Evolutionary conservation across 768 basidiomycete genomes (phyloP).

Genomic region (Mycena alexandri): DNA sequence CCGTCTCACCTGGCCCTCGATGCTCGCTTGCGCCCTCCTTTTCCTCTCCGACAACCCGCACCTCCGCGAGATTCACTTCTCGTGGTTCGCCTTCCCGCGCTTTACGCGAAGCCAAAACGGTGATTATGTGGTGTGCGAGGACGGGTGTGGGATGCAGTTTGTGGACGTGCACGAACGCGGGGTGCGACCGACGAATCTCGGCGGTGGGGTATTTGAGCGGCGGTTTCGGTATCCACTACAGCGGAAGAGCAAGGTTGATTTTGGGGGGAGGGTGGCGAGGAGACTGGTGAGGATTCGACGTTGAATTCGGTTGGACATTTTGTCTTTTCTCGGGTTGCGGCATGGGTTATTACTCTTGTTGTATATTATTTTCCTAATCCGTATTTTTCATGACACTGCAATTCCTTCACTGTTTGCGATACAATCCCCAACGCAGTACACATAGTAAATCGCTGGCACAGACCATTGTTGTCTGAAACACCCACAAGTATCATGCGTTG

Average conservation of each 20-base stretch:
- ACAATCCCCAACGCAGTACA: too few relatives aligned
- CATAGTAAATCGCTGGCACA: too few relatives aligned
- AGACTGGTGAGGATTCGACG: slow-evolving; percentile 13
- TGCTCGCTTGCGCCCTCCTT: slow-evolving; percentile 16
- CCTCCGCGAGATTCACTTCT: background rate
- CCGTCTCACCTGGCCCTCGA: slow-evolving; percentile 2
- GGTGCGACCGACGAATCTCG: slow-evolving; percentile 1
- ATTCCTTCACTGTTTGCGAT: too few relatives aligned
- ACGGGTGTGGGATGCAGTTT: background rate
- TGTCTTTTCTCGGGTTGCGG: too few relatives aligned
- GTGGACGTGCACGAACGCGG: slow-evolving; percentile 27
- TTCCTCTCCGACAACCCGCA: slow-evolving; percentile 8
- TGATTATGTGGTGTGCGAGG: background rate
- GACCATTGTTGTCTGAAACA: too few relatives aligned
- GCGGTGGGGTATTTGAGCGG: slow-evolving; percentile 21
- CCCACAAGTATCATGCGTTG: background rate
- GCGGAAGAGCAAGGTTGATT: background rate
- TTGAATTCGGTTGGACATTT: background rate
- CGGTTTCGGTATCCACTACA: slow-evolving; percentile 24
- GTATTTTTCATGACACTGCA: too few relatives aligned
- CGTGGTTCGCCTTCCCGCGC: slow-evolving; percentile 7
- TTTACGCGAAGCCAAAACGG: slow-evolving; percentile 13
- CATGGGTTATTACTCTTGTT: too few relatives aligned
- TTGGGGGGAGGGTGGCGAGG: slow-evolving; percentile 2
- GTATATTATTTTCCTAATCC: too few relatives aligned